Percentiles rank a stretch among this genome's conserved stretches.
These are phyloP conservation scores for Erodium moschatum DNA, from an alignment of 441 rosid genomes.

Conservation along the genomic window DNA sequence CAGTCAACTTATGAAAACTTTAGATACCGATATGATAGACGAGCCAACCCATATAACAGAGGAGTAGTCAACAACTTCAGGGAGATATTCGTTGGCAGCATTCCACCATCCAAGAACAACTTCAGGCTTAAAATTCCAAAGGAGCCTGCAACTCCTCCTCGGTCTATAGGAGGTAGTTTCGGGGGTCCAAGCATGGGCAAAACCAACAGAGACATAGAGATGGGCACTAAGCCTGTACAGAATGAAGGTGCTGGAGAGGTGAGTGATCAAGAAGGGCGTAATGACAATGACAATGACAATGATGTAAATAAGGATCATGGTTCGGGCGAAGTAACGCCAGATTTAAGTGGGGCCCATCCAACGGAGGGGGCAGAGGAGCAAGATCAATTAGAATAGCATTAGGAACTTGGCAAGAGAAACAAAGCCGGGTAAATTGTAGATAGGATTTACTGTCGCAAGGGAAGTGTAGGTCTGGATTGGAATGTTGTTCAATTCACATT, in stretches of 20 bases:
- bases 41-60: constrained; percentile 68
- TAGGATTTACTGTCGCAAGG: not conserved
- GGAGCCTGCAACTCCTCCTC: constrained; percentile 48
- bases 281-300: not conserved
- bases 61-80: constrained; percentile 57
- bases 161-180: constrained; percentile 49
- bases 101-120: constrained; percentile 34
- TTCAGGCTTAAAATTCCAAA: constrained; percentile 56
- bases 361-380: constrained; percentile 16
- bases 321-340: constrained; percentile 61
- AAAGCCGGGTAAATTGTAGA: not conserved
- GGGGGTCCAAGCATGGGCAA: constrained; percentile 87
- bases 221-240: constrained; percentile 81
- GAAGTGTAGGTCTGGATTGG: not conserved
- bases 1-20: constrained; percentile 95
- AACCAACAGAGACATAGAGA: constrained; percentile 66
- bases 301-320: constrained; percentile 65
- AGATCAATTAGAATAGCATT: constrained; percentile 35
- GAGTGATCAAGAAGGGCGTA: not conserved
- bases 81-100: constrained; percentile 38
- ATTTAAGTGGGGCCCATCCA: constrained; percentile 34
- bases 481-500: not conserved
- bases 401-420: constrained; percentile 35
- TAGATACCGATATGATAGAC: constrained; percentile 68
- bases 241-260: constrained; percentile 35